Evolutionary conservation across 2,329 filamentous ascomycete species (phyloP).

Genomic region (Phialemonium atrogriseum): DNA sequence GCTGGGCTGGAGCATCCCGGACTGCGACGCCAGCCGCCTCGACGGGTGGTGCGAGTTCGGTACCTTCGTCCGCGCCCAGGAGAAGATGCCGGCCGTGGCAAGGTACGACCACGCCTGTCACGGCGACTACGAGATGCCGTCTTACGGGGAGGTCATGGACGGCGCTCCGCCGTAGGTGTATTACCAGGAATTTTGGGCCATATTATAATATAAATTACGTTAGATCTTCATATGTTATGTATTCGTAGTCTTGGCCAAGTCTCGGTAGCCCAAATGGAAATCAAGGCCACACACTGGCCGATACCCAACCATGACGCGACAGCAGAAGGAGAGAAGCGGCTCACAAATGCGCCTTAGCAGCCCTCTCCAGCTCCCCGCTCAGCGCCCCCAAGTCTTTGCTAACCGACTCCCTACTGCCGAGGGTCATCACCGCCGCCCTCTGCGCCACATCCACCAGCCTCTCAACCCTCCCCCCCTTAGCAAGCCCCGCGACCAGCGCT

Average conservation of each 20-base stretch:
- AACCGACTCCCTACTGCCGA: conserved; percentile 72
- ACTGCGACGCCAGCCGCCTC: conserved; percentile 52
- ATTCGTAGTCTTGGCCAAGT: no score
- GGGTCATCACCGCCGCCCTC: conserved; percentile 66
- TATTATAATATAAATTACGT: no score
- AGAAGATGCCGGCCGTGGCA: conserved; percentile 47
- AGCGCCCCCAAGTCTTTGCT: no score
- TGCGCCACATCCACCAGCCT: conserved; percentile 74
- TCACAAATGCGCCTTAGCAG: no score
- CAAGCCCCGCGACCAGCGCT: conserved; percentile 71
- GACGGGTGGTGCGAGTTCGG: conserved; percentile 73
- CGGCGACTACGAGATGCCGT: conserved; percentile 40
- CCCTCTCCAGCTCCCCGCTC: no score
- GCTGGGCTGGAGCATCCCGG: conserved; percentile 54
- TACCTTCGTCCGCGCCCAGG: conserved; percentile 57
- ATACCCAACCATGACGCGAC: no score
- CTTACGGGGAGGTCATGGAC: conserved; percentile 41
- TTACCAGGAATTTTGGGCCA: no score
- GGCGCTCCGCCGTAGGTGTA: conserved; percentile 39
- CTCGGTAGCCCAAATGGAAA: no score
- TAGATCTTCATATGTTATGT: no score
- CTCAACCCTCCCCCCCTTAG: conserved; percentile 45
- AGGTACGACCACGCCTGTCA: conserved; percentile 60
- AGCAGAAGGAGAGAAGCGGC: no score
- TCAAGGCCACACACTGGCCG: no score